Evolutionary conservation across 805 yeast species (phyloP).

Genomic region (Yarrowia deformans): DNA sequence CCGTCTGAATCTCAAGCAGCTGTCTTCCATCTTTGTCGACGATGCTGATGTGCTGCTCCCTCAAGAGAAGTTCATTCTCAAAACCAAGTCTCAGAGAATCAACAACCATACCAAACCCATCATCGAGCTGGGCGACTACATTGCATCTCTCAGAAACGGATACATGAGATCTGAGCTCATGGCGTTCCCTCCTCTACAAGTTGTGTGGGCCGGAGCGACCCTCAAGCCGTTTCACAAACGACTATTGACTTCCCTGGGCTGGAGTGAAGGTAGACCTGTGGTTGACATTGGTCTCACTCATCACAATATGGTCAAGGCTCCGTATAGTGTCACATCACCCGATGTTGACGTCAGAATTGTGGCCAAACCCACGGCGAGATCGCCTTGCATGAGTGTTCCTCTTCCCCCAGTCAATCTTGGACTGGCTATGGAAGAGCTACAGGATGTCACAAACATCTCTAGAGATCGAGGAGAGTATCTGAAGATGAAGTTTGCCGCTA

Average conservation of each 20-base stretch:
- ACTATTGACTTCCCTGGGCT: constrained; percentile 8
- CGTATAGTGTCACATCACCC: constrained; percentile 9
- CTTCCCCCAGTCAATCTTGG: constrained; percentile 14
- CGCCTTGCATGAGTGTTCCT: neutral
- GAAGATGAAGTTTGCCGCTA: constrained; percentile 24
- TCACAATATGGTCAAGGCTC: constrained; percentile 2
- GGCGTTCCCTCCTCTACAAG: constrained; percentile 27
- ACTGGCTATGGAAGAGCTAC: constrained; percentile 25
- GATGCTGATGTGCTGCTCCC: constrained; percentile 32
- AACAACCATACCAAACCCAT: constrained; percentile 25
- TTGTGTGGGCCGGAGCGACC: constrained; percentile 25
- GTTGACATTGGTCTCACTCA: constrained; percentile 23
- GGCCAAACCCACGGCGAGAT: neutral
- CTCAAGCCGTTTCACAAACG: constrained; percentile 29
- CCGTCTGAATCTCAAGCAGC: constrained; percentile 23
- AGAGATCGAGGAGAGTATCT: constrained; percentile 11
- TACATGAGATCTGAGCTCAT: constrained; percentile 33
- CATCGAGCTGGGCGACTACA: constrained; percentile 20
- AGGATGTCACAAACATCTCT: neutral
- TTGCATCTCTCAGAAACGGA: constrained; percentile 31
- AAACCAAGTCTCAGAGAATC: constrained; percentile 7
- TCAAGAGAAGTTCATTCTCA: constrained; percentile 30
- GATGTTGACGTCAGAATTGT: constrained; percentile 30
- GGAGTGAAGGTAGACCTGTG: constrained; percentile 36
- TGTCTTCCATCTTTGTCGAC: constrained; percentile 27